phyloP scores from a whole-genome alignment of 2,329 filamentous ascomycete species.

The Lasiodiplodia theobromae region DNA sequence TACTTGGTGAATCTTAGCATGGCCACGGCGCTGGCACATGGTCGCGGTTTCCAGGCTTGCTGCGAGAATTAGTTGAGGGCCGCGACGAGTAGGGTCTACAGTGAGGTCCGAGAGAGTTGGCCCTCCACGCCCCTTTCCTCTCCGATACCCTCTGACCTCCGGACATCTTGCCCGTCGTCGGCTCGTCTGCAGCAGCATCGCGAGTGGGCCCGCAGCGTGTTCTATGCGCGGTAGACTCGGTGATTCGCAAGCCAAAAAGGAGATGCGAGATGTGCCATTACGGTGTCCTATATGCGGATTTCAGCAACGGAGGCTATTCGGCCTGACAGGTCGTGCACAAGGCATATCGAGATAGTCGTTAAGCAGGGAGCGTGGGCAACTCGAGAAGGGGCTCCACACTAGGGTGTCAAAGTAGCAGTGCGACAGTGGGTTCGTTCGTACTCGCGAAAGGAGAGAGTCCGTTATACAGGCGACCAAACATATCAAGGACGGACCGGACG shows the following conservation, averaged over 20 bases:
- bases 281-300: conserved; percentile 15
- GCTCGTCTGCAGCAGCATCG: neutral
- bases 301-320: conserved; percentile 8
- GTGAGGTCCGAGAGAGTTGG: conserved; percentile 16
- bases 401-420: neutral
- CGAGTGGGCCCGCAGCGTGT: neutral
- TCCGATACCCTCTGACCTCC: conserved; percentile 3
- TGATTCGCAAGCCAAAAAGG: conserved; percentile 1
- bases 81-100: conserved; percentile 5
- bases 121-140: conserved; percentile 10
- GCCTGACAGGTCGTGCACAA: conserved; percentile 3
- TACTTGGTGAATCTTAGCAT: neutral
- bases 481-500: neutral
- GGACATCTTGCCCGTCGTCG: conserved; percentile 2
- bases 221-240: neutral
- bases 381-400: neutral
- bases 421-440: neutral
- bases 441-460: neutral
- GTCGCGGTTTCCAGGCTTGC: neutral
- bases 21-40: neutral
- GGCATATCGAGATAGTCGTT: neutral
- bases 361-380: neutral
- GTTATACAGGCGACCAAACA: neutral
- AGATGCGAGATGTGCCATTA: neutral
- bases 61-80: conserved; percentile 24